These are phyloP conservation scores for Kregervanrija delftensis DNA, from an alignment of 805 yeast genomes.

Conservation along the genomic window DNA sequence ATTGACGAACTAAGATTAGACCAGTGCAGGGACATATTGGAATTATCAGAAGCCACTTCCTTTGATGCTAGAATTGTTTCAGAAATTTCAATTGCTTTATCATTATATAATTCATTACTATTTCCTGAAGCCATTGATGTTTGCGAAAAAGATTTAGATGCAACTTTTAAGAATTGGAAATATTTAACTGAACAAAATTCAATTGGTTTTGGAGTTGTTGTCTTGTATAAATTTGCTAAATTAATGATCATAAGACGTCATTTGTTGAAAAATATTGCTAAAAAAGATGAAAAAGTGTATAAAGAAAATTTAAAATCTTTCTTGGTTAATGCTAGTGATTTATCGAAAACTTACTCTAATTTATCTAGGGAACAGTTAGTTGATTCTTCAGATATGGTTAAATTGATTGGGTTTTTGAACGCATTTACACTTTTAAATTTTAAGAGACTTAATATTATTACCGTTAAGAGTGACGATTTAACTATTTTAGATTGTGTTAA, in stretches of 20 bases:
- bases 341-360: background rate
- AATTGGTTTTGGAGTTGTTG: constrained; percentile 8
- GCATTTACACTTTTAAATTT: constrained; percentile 6
- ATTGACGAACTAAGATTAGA: constrained; percentile 54
- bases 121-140: constrained; percentile 19
- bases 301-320: constrained; percentile 1
- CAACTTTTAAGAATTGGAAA: constrained; percentile 20
- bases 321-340: background rate
- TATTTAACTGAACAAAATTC: constrained; percentile 19
- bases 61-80: constrained; percentile 75
- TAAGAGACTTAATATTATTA: constrained; percentile 3
- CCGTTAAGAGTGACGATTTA: background rate
- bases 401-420: constrained; percentile 1
- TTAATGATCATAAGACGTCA: constrained; percentile 21
- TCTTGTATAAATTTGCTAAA: constrained; percentile 16
- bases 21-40: constrained; percentile 51
- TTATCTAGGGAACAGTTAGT: background rate
- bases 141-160: constrained; percentile 18
- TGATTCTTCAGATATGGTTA: constrained; percentile 2
- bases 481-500: background rate
- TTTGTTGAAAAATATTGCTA: constrained; percentile 9
- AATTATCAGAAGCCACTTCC: constrained; percentile 54
- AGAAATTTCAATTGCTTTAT: constrained; percentile 51
- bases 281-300: constrained; percentile 2
- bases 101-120: constrained; percentile 56